Conservation (phyloP, 371 early-diverging fungal genomes). For the Lichtheimia ornata region DNA sequence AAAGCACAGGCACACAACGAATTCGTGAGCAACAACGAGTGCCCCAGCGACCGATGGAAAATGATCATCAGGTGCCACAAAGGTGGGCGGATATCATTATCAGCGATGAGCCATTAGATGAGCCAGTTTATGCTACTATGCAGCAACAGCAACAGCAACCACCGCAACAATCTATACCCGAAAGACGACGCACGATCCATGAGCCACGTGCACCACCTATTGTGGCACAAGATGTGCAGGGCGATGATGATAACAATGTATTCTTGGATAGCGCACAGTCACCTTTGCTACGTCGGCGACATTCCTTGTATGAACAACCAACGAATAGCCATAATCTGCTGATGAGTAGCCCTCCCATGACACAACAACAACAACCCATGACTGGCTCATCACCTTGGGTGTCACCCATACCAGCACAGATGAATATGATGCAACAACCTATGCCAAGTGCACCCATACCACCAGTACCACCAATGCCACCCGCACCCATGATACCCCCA, state of each 20-base stretch:
- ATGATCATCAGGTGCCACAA: no score
- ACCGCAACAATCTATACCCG: background rate
- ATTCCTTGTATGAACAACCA: slow-evolving; percentile 15
- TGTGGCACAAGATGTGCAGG: no score
- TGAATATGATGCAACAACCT: no score
- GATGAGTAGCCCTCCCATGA: slow-evolving; percentile 4
- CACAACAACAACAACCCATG: background rate
- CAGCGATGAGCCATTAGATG: slow-evolving; percentile 11
- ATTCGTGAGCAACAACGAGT: no score
- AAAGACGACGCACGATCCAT: background rate
- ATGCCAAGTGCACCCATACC: no score
- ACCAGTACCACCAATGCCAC: slow-evolving; percentile 9
- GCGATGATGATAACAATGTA: no score
- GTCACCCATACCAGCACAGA: no score
- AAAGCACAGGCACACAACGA: no score
- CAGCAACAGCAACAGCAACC: background rate
- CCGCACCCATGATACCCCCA: background rate
- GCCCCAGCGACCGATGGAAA: no score
- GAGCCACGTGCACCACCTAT: slow-evolving; percentile 1
- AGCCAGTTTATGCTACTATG: background rate
- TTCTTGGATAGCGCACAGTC: background rate
- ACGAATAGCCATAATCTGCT: slow-evolving; percentile 3
- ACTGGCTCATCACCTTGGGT: background rate
- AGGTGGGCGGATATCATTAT: slow-evolving; percentile 4
- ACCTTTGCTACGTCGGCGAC: slow-evolving; percentile 8